Evolutionary conservation across 106 monocot genomes (phyloP).

Genomic region (Dendrobium nobile): DNA sequence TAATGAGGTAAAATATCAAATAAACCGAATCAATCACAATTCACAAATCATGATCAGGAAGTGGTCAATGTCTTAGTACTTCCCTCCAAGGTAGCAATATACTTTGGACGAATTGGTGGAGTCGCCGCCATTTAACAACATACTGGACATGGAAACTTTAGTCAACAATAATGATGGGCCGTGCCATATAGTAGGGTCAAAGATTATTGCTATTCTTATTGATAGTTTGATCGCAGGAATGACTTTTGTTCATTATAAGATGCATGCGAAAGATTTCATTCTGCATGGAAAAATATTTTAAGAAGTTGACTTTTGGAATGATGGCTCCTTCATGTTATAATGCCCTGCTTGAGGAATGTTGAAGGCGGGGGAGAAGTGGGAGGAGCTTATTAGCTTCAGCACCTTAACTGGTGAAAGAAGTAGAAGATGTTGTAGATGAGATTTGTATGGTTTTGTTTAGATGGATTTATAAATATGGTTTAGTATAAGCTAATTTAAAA

Average conservation of each 20-base stretch:
- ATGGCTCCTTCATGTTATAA: background rate
- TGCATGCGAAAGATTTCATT: no score
- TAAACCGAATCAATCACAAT: background rate
- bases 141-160: background rate
- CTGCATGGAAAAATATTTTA: no score
- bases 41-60: background rate
- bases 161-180: background rate
- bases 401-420: background rate
- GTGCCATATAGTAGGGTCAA: background rate
- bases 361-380: no score
- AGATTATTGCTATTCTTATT: background rate
- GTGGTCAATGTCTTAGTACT: background rate
- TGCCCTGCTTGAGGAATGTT: background rate
- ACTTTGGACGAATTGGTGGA: background rate
- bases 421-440: background rate
- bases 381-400: background rate
- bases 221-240: background rate
- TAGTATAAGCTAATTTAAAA: background rate
- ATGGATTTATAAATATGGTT: background rate
- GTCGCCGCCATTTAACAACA: background rate
- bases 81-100: background rate
- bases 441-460: background rate
- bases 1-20: background rate
- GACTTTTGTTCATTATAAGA: background rate
- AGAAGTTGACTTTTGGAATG: no score